Conservation (phyloP, 768 basidiomycete genomes). For the Collybia nuda region DNA sequence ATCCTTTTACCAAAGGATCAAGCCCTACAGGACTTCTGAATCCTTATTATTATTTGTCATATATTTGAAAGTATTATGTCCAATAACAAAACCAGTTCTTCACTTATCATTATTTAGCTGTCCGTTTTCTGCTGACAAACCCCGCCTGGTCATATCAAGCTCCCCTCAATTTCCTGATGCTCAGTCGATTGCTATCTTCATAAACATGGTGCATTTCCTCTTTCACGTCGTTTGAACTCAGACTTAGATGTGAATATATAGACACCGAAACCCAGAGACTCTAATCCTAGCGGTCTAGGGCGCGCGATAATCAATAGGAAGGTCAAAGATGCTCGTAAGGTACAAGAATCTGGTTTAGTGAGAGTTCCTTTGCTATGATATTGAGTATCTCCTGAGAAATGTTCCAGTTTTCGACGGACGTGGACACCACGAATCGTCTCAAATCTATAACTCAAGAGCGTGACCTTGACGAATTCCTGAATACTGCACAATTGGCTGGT, state of each 20-base stretch:
- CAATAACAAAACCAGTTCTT: too few relatives aligned
- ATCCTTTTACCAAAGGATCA: too few relatives aligned
- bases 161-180: too few relatives aligned
- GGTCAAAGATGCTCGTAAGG: constrained; percentile 68
- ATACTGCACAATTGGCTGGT: constrained; percentile 91
- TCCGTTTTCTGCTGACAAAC: too few relatives aligned
- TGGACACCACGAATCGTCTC: constrained; percentile 65
- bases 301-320: constrained; percentile 94
- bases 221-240: too few relatives aligned
- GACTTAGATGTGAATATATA: constrained; percentile 15
- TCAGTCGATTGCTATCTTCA: too few relatives aligned
- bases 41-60: too few relatives aligned
- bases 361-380: constrained; percentile 20
- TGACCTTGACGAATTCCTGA: constrained; percentile 94
- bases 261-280: constrained; percentile 61
- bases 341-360: constrained; percentile 68
- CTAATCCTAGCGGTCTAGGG: constrained; percentile 82
- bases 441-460: constrained; percentile 94
- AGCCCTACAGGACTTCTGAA: too few relatives aligned
- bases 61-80: too few relatives aligned
- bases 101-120: too few relatives aligned
- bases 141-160: too few relatives aligned
- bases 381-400: constrained; percentile 5
- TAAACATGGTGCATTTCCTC: background rate
- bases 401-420: constrained; percentile 72